phyloP scores from a whole-genome alignment of 306 rosid species.

The Geum urbanum region DNA sequence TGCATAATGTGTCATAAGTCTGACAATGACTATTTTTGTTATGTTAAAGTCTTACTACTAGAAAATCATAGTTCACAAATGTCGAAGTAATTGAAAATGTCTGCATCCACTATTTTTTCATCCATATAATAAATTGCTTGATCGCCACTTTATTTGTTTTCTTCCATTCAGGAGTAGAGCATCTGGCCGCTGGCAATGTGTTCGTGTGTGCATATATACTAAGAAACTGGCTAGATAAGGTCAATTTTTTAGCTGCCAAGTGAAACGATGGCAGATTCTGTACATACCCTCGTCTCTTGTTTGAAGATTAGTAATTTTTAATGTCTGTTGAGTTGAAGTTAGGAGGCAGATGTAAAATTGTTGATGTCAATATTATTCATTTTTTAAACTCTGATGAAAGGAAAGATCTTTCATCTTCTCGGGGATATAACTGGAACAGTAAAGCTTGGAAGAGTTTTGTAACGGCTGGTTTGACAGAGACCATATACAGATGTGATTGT shows the following conservation, averaged over 20 bases:
- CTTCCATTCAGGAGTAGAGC: constrained; percentile 19
- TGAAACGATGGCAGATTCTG: constrained; percentile 24
- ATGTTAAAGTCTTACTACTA: not conserved
- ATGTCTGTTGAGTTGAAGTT: constrained; percentile 18
- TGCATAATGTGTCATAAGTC: not conserved
- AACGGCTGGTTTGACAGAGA: constrained; percentile 14
- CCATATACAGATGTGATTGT: not conserved
- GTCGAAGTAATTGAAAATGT: not conserved
- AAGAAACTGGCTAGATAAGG: constrained; percentile 6
- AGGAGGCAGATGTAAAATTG: constrained; percentile 21
- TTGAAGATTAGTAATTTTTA: constrained; percentile 15
- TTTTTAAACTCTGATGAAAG: constrained; percentile 33
- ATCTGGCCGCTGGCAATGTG: constrained; percentile 1
- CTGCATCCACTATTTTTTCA: not conserved
- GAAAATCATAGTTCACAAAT: constrained; percentile 1
- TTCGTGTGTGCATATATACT: not conserved
- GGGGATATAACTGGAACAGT: constrained; percentile 1
- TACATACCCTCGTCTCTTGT: constrained; percentile 25
- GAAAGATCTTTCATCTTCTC: constrained; percentile 4
- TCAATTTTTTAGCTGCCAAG: constrained; percentile 1
- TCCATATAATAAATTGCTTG: not conserved
- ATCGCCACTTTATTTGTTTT: not conserved
- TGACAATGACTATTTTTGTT: not conserved
- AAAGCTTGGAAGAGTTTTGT: constrained; percentile 3
- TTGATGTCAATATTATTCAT: constrained; percentile 26